Evolutionary conservation across 345 rosid genomes (phyloP), one percentile per base, ranked within the genome.

Genomic region (Carallia brachiata): DNA sequence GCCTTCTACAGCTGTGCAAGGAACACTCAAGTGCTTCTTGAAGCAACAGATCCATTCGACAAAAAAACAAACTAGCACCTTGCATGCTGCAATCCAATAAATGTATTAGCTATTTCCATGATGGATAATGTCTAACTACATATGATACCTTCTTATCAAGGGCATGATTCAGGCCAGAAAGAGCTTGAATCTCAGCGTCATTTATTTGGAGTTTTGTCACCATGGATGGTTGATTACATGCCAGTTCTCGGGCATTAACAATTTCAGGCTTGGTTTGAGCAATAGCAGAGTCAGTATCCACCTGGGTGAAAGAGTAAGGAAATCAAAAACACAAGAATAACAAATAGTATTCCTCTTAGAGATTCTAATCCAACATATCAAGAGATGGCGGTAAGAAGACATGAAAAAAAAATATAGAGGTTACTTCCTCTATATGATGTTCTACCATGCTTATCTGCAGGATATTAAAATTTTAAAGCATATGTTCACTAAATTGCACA

Each of bases 71-170:
- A 56, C 60, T 19, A 27, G 32, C 60, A 56, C 31, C 31, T 2
- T 55, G 16, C 60, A 31, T 27, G 34, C 52, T 28, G 48, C 48
- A 28, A 48, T 69, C 30, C 30, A 59, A 19, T n/a, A 12, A 23
- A 58, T 65, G 75, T 36, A 16, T 6, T 23, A 27, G 54, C 54
- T 54, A 57, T 19, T 10, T 15, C 8, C n/a, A 53, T 10, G 37
- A 39, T 28, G 47, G 52, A 44, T 23, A 39, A 44, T 44, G 50
- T 44, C 50, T 10, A 56, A 66, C 52, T 28, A 18, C 9, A 48
- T 27, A n/a, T 27, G 18, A 8, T 66, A 92, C 99, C 97, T 88
- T 89, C 72, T 78, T 87, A 70, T 86, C 84, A 68, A 71, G 75
- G 63, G 85, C 81, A 68, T 62, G 77, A 54, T 80, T 79, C 65